phyloP scores from a whole-genome alignment of 2,329 filamentous ascomycete genomes.

The Talaromyces sp. region DNA sequence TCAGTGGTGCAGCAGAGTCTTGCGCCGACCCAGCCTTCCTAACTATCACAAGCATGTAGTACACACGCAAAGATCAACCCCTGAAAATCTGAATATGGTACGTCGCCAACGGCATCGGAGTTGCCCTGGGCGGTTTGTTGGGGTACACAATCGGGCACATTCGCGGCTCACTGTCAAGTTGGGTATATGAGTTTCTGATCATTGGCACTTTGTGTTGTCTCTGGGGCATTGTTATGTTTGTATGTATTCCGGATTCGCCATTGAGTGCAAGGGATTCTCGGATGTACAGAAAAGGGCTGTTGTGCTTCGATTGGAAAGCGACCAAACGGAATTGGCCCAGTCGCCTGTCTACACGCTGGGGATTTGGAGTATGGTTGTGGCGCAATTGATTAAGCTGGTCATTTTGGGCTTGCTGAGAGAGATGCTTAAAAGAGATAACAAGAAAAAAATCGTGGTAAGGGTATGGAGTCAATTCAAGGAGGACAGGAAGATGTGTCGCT shows the following conservation, averaged over 20 bases:
- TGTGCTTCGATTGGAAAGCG: neutral
- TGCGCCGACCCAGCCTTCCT: neutral
- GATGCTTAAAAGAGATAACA: neutral
- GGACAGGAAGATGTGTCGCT: neutral
- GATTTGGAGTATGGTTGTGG: neutral
- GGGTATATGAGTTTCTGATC: neutral
- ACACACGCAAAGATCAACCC: neutral
- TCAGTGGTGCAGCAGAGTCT: neutral
- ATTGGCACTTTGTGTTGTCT: neutral
- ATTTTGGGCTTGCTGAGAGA: neutral
- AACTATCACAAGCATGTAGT: neutral
- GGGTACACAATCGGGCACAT: neutral
- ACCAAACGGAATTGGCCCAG: neutral
- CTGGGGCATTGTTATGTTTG: neutral
- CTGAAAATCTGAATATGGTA: neutral
- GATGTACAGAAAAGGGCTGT: neutral
- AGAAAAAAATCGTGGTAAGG: neutral
- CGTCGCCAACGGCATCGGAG: neutral
- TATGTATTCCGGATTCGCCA: neutral
- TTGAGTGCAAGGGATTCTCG: neutral
- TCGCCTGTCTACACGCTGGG: neutral
- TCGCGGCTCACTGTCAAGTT: neutral
- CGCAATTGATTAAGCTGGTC: neutral
- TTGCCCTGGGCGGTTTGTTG: neutral
- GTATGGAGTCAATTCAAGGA: neutral